Conservation (phyloP, 208 protist genomes). For the Endotrypanum monterogeii region DNA sequence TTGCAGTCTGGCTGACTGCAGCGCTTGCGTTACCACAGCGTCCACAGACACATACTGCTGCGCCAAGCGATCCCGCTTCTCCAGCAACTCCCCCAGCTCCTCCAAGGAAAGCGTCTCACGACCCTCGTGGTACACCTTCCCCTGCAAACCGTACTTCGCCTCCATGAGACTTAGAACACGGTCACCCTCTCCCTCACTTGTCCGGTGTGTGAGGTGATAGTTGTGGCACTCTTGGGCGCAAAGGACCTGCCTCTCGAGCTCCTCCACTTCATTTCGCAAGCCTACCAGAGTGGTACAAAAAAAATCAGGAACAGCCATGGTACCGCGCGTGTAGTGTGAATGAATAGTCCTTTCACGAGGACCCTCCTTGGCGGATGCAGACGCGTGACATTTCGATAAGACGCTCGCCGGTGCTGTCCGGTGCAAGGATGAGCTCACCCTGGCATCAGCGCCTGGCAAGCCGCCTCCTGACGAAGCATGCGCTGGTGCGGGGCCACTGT, state of each 20-base stretch:
- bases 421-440: background rate
- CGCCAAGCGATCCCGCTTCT: conserved; percentile 63
- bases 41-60: conserved; percentile 42
- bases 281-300: conserved; percentile 28
- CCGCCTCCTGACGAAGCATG: background rate
- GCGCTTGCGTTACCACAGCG: conserved; percentile 23
- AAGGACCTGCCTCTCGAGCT: conserved; percentile 45
- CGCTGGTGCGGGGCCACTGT: background rate
- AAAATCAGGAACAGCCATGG: conserved; percentile 32
- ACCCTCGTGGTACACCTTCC: background rate
- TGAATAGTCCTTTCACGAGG: conserved; percentile 14
- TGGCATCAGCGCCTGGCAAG: background rate
- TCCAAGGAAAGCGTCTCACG: conserved; percentile 49
- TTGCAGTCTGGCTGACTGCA: background rate
- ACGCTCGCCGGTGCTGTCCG: background rate
- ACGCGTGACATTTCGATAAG: background rate
- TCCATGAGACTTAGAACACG: background rate
- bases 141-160: background rate
- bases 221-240: conserved; percentile 46
- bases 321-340: conserved; percentile 31
- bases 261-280: conserved; percentile 53
- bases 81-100: conserved; percentile 60
- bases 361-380: background rate
- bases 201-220: conserved; percentile 31
- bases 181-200: background rate